A percentile compares a stretch with the other conserved stretches of the same genome.
These are phyloP conservation scores for Ceriops tagal DNA, from an alignment of 345 rosid genomes.

Conservation along the genomic window DNA sequence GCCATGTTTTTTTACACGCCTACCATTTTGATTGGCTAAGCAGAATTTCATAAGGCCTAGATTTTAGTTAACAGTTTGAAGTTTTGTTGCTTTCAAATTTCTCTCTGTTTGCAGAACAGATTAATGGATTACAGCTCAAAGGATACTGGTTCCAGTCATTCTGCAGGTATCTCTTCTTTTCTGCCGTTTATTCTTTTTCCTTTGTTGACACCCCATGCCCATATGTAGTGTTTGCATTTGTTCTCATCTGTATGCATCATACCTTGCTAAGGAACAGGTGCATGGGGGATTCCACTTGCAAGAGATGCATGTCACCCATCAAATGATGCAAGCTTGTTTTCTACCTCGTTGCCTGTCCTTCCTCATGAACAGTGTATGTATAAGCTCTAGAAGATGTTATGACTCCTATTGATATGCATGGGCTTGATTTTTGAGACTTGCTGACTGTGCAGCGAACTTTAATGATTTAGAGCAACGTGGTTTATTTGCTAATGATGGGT, in stretches of 20 bases:
- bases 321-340: slow-evolving; percentile 70
- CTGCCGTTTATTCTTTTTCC: background rate
- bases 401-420: slow-evolving; percentile 1
- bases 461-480: slow-evolving; percentile 40
- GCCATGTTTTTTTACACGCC: too few relatives aligned
- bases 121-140: slow-evolving; percentile 48
- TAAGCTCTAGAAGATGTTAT: slow-evolving; percentile 11
- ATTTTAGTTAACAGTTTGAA: background rate
- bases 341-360: slow-evolving; percentile 80
- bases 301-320: slow-evolving; percentile 36
- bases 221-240: too few relatives aligned
- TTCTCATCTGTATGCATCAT: background rate
- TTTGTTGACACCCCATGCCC: background rate
- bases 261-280: slow-evolving; percentile 25
- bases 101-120: slow-evolving; percentile 24
- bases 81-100: background rate
- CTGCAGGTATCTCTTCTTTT: slow-evolving; percentile 31
- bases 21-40: too few relatives aligned
- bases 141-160: slow-evolving; percentile 24
- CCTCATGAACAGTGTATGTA: slow-evolving; percentile 65
- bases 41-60: too few relatives aligned
- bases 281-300: slow-evolving; percentile 51
- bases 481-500: slow-evolving; percentile 48
- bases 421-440: slow-evolving; percentile 14
- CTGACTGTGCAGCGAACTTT: slow-evolving; percentile 55